These are phyloP conservation scores for Barbatosphaeria neglecta DNA, from an alignment of 495 filamentous ascomycete species.

Conservation along the genomic window DNA sequence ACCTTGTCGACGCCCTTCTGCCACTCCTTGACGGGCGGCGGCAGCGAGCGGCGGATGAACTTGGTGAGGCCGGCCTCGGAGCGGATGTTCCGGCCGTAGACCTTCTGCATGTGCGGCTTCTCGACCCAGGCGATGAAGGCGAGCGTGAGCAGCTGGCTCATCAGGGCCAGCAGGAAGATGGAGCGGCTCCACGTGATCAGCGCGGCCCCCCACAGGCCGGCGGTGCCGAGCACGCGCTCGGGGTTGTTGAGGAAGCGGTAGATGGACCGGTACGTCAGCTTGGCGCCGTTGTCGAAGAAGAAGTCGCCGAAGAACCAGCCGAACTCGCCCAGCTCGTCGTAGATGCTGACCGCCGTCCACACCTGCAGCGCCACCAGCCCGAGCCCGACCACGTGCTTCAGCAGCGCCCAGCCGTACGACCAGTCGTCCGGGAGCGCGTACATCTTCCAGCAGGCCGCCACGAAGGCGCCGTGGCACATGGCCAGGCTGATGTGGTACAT, in stretches of 20 bases:
- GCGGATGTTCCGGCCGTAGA: constrained; percentile 77
- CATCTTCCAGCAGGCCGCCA: constrained; percentile 93
- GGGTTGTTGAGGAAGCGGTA: constrained; percentile 98
- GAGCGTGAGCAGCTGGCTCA: constrained; percentile 75
- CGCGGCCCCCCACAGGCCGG: constrained; percentile 91
- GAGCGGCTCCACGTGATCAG: constrained; percentile 79
- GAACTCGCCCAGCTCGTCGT: constrained; percentile 93
- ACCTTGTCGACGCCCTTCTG: constrained; percentile 81
- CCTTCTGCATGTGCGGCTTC: constrained; percentile 95
- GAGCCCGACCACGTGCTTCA: constrained; percentile 75
- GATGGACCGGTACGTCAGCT: constrained; percentile 91
- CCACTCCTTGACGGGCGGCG: constrained; percentile 58
- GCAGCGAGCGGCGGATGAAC: constrained; percentile 79
- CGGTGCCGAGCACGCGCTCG: constrained; percentile 83
- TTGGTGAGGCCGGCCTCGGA: constrained; percentile 82
- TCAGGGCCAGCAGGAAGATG: constrained; percentile 71
- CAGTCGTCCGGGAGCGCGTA: constrained; percentile 76
- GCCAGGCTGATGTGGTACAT: constrained; percentile 86
- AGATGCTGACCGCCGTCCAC: constrained; percentile 89
- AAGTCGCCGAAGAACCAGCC: constrained; percentile 99
- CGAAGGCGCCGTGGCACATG: constrained; percentile 79
- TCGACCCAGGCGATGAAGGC: constrained; percentile 90
- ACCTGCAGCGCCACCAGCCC: constrained; percentile 76
- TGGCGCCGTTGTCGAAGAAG: constrained; percentile 77
- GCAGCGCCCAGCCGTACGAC: constrained; percentile 68